A percentile compares a stretch with the other conserved stretches of the same genome.
phyloP scores from a whole-genome alignment of 768 basidiomycete species.

The Mycena rosella region DNA sequence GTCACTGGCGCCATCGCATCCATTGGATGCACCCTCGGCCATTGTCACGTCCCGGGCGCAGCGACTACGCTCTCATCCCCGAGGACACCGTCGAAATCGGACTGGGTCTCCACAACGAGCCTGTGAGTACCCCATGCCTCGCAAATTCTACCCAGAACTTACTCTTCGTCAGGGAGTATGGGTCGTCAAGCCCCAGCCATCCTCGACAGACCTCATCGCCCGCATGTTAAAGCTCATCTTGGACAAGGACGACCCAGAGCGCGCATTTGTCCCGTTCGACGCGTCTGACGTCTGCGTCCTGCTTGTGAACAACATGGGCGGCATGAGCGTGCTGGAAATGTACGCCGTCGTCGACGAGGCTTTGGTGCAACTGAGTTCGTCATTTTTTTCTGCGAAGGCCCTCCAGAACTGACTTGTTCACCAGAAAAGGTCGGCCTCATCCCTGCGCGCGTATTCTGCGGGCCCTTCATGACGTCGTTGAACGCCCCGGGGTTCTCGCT shows the following conservation, averaged over 20 bases:
- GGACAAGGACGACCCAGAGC: slow-evolving; percentile 33
- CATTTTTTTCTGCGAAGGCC: background rate
- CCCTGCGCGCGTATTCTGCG: slow-evolving; percentile 59
- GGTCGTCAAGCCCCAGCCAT: slow-evolving; percentile 8
- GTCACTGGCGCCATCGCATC: slow-evolving; percentile 49
- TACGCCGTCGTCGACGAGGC: slow-evolving; percentile 61
- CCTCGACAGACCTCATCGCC: slow-evolving; percentile 32
- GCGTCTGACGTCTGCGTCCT: slow-evolving; percentile 60
- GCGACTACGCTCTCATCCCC: slow-evolving; percentile 31
- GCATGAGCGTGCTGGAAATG: slow-evolving; percentile 65
- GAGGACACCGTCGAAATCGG: slow-evolving; percentile 60
- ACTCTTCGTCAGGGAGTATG: background rate
- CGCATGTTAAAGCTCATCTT: slow-evolving; percentile 60
- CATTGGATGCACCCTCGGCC: slow-evolving; percentile 61
- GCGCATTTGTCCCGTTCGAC: slow-evolving; percentile 1
- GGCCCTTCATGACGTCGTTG: slow-evolving; percentile 70
- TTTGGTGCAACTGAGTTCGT: slow-evolving; percentile 57
- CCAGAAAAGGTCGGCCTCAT: slow-evolving; percentile 47
- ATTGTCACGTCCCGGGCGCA: slow-evolving; percentile 68
- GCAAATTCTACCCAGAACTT: slow-evolving; percentile 39
- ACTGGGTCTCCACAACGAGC: slow-evolving; percentile 70
- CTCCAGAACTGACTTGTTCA: background rate
- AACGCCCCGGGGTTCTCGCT: slow-evolving; percentile 72
- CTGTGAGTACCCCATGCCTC: slow-evolving; percentile 38
- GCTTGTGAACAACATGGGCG: slow-evolving; percentile 70